These are phyloP conservation scores for Phialophora macrospora DNA, from an alignment of 2,329 filamentous ascomycete genomes.

Conservation along the genomic window DNA sequence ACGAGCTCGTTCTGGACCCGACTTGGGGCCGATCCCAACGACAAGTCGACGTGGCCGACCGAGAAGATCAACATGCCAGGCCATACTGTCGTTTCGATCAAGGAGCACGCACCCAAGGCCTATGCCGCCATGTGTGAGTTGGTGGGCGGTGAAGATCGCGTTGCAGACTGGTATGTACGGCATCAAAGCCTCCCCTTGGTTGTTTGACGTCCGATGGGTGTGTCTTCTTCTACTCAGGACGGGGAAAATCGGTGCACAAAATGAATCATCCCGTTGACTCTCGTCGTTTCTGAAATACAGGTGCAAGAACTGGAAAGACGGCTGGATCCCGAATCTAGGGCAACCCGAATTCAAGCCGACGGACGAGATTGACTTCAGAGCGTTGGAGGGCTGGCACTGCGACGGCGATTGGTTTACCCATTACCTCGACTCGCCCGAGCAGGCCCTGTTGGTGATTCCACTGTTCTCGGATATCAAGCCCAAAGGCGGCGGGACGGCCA, in stretches of 20 bases:
- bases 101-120: constrained; percentile 65
- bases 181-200: too few species aligned
- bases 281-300: not conserved
- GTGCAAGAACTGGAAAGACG: constrained; percentile 64
- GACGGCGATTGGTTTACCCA: constrained; percentile 75
- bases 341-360: constrained; percentile 58
- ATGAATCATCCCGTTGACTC: not conserved
- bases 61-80: constrained; percentile 68
- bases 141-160: constrained; percentile 64
- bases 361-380: constrained; percentile 54
- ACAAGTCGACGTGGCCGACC: constrained; percentile 67
- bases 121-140: constrained; percentile 72
- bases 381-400: constrained; percentile 67
- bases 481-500: constrained; percentile 66
- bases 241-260: too few species aligned
- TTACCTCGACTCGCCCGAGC: constrained; percentile 72
- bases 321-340: constrained; percentile 72
- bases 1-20: constrained; percentile 20
- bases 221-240: too few species aligned
- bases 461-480: constrained; percentile 67
- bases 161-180: constrained; percentile 46
- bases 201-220: too few species aligned
- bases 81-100: constrained; percentile 60
- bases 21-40: constrained; percentile 49
- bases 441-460: constrained; percentile 70